These are phyloP conservation scores for Penicillium sp. DNA, from an alignment of 2,329 filamentous ascomycete genomes.

Conservation along the genomic window DNA sequence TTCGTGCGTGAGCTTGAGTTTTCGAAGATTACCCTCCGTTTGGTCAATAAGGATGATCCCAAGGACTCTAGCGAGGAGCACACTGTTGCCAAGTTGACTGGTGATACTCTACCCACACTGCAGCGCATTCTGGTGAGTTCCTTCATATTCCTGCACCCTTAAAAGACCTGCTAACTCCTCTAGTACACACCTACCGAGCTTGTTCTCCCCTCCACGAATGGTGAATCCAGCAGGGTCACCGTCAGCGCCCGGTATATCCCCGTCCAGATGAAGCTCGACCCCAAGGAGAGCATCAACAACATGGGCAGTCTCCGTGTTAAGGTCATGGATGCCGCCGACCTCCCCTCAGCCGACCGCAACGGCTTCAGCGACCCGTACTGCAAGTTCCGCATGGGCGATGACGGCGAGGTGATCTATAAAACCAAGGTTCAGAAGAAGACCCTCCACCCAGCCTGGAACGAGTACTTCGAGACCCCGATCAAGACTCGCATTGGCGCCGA, in stretches of 20 bases:
- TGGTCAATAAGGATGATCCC: constrained; percentile 78
- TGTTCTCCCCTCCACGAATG: constrained; percentile 76
- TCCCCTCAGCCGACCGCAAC: constrained; percentile 94
- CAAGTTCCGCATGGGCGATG: constrained; percentile 88
- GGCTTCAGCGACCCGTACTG: constrained; percentile 97
- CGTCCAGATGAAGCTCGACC: constrained; percentile 89
- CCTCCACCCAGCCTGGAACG: constrained; percentile 91
- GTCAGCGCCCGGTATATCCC: constrained; percentile 95
- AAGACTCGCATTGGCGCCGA: constrained; percentile 83
- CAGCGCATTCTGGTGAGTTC: constrained; percentile 78
- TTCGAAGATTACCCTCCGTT: constrained; percentile 84
- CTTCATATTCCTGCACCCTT: background rate
- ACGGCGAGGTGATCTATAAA: constrained; percentile 89
- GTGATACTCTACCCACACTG: constrained; percentile 83
- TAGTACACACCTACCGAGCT: constrained; percentile 89
- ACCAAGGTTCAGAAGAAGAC: constrained; percentile 98
- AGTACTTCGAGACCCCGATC: constrained; percentile 84
- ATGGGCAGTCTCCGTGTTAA: constrained; percentile 96
- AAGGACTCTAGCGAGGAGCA: constrained; percentile 71
- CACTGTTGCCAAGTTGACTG: constrained; percentile 79
- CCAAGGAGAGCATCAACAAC: constrained; percentile 97
- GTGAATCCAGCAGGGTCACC: constrained; percentile 76
- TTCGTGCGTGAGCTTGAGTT: constrained; percentile 98
- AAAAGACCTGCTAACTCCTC: constrained; percentile 2
- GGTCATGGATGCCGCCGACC: constrained; percentile 79